Evolutionary conservation across 1,284 basidiomycete genomes (phyloP), one percentile per base, ranked within the genome.

Genomic region (Trichosporon coremiiforme): DNA sequence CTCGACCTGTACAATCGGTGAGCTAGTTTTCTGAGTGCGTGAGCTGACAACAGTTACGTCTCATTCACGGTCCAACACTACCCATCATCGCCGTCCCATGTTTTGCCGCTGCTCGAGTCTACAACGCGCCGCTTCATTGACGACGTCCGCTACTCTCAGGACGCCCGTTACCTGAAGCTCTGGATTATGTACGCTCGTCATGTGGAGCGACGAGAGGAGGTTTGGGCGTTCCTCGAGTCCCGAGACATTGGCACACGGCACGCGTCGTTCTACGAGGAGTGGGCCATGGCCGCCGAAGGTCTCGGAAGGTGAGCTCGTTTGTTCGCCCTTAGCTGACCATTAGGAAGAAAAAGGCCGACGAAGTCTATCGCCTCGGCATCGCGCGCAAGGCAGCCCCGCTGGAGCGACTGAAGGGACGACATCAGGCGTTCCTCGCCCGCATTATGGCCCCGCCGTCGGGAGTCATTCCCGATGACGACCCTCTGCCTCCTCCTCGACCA

Each of bases 91-190:
- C 85, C 90, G n/a, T 82, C 88, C 4, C 88, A 89, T 68, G 83
- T 93, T 4, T 85, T 95, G 0, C 91, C 92, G 35, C 85, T 88
- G 0, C 85, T 95, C 13, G 91, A 94, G 75, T 88, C 90, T 73
- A 88, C 89, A 0, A 92, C 91, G 0, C 85, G 90, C 25, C 87
- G 89, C 66, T 96, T 98, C 80, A 88, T 91, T 71, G 87, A 89
- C 31, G 93, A 95, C 77, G 85, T 87, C 38, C 85, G 89, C 33
- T 98, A 96, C 84, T 89, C 89, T 77, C 89, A 90, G 73, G 95
- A 98, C 84, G 84, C 92, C 67, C 88, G 95, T 50, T 97, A 98
- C 82, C 87, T 98, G 64, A 92, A 91, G 80, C 83, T 96, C 36
- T 97, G 95, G 95, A 88, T 90, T 17, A 85, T 90, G 71, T 94